A percentile compares a stretch with the other conserved stretches of the same genome.
phyloP scores from a whole-genome alignment of 2,329 filamentous ascomycete genomes.

The Beauveria brongniartii region DNA sequence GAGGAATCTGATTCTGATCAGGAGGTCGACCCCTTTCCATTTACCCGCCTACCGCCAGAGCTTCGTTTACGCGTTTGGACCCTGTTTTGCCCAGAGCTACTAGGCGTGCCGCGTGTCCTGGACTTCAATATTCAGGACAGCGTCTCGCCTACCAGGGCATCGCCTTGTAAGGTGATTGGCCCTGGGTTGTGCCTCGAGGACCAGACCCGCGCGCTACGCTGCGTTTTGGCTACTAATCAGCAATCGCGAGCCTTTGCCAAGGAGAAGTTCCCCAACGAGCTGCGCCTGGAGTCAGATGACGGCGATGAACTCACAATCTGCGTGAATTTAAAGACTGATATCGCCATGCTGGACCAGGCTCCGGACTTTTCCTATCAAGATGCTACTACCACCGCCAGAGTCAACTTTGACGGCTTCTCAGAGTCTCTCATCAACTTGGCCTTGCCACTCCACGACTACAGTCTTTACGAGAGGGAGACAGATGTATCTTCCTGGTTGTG shows the following conservation, averaged over 20 bases:
- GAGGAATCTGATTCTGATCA: background rate
- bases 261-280: slow-evolving; percentile 23
- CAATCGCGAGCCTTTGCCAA: slow-evolving; percentile 29
- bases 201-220: slow-evolving; percentile 22
- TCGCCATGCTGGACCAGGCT: slow-evolving; percentile 19
- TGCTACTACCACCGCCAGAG: slow-evolving; percentile 1
- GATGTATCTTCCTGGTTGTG: slow-evolving; percentile 3
- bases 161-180: slow-evolving; percentile 12
- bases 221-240: slow-evolving; percentile 25
- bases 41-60: slow-evolving; percentile 25
- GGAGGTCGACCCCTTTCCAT: slow-evolving; percentile 18
- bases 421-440: slow-evolving; percentile 23
- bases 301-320: slow-evolving; percentile 19
- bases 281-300: slow-evolving; percentile 20
- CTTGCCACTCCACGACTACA: slow-evolving; percentile 9
- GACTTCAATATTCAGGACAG: slow-evolving; percentile 18
- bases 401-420: slow-evolving; percentile 21
- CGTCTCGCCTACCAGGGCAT: slow-evolving; percentile 4
- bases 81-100: slow-evolving; percentile 23
- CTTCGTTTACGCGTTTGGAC: slow-evolving; percentile 27
- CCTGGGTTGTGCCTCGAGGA: slow-evolving; percentile 19
- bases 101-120: slow-evolving; percentile 20
- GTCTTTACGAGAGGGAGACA: background rate
- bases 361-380: slow-evolving; percentile 1
- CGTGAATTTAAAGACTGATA: slow-evolving; percentile 25